Percentiles rank a stretch among this genome's conserved stretches.
Conservation (phyloP, 495 filamentous ascomycete genomes). For the Umbilicaria muhlenbergii region DNA sequence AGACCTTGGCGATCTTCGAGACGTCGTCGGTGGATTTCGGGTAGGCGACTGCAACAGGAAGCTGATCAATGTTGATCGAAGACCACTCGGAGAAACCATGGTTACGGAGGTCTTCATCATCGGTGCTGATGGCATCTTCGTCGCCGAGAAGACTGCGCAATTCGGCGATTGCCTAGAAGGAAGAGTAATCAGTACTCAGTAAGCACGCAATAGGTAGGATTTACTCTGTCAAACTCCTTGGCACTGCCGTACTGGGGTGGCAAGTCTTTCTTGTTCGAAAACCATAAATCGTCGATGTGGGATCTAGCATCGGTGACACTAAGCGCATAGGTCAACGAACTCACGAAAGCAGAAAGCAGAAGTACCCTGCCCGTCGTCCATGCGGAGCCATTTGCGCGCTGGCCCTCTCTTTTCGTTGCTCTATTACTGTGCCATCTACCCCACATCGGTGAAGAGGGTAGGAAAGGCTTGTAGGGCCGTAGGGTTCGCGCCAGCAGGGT, state of each 20-base stretch:
- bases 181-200: background rate
- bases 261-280: background rate
- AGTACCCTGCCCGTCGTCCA: constrained; percentile 21
- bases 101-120: constrained; percentile 61
- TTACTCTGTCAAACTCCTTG: constrained; percentile 28
- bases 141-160: constrained; percentile 36
- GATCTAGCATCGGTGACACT: background rate
- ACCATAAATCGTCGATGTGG: background rate
- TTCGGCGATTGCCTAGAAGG: constrained; percentile 41
- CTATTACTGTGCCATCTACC: too few relatives aligned
- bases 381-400: constrained; percentile 1
- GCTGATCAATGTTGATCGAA: constrained; percentile 57
- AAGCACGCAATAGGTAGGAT: background rate
- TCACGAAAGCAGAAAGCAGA: constrained; percentile 20
- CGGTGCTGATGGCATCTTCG: constrained; percentile 65
- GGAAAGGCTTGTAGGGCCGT: too few relatives aligned
- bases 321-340: background rate
- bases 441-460: too few relatives aligned
- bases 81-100: constrained; percentile 92
- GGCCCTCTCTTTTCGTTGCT: too few relatives aligned
- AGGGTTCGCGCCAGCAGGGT: too few relatives aligned
- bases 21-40: constrained; percentile 70
- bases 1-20: constrained; percentile 61
- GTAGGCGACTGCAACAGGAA: constrained; percentile 71
- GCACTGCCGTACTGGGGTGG: constrained; percentile 24